These are phyloP conservation scores for Erythrophleum ivorense DNA, from an alignment of 331 rosid species.

Conservation along the genomic window DNA sequence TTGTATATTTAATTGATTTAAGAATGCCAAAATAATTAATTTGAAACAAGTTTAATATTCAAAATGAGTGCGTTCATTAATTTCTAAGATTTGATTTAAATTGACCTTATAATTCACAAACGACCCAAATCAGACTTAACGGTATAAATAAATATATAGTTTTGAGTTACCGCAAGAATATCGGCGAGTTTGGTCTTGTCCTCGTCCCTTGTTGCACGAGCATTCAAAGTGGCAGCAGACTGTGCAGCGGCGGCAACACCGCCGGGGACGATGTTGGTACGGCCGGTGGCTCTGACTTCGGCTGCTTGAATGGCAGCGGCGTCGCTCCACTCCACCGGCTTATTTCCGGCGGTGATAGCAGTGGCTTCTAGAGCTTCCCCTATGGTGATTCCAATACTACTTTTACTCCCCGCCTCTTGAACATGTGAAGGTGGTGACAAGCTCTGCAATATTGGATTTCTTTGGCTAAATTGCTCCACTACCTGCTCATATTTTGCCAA, in stretches of 20 bases:
- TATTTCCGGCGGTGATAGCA: constrained; percentile 58
- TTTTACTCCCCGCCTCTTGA: constrained; percentile 29
- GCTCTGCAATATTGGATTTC: constrained; percentile 10
- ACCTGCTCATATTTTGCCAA: constrained; percentile 42
- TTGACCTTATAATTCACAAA: no score
- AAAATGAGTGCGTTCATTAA: no score
- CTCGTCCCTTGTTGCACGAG: constrained; percentile 49
- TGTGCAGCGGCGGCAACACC: constrained; percentile 76
- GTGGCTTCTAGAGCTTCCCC: constrained; percentile 81
- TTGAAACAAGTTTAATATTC: no score
- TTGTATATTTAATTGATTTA: no score
- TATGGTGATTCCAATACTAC: constrained; percentile 51
- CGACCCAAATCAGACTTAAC: no score
- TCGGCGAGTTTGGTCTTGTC: constrained; percentile 64
- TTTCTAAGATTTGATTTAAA: no score
- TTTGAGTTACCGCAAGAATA: constrained; percentile 44
- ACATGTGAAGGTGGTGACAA: constrained; percentile 36
- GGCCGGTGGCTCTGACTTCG: constrained; percentile 67
- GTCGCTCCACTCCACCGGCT: constrained; percentile 62
- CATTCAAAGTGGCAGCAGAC: constrained; percentile 68
- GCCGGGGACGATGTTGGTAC: constrained; percentile 61
- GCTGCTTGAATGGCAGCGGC: constrained; percentile 78
- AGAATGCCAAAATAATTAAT: no score
- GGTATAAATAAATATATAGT: no score
- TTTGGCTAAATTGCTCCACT: constrained; percentile 50